phyloP scores from a whole-genome alignment of 1,284 basidiomycete species.

The Ganoderma sinense region DNA sequence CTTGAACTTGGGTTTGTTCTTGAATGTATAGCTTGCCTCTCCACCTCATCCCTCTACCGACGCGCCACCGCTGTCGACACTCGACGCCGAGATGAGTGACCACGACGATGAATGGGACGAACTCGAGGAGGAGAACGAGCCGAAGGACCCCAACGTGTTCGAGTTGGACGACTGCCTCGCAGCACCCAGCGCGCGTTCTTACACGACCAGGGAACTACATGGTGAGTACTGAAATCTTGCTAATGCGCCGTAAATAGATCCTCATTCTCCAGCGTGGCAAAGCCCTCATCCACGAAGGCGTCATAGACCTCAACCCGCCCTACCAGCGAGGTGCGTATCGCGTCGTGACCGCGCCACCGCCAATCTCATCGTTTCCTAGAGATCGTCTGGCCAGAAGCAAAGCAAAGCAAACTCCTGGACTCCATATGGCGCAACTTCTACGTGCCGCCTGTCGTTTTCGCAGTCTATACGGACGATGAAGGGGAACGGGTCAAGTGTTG shows the following conservation, averaged over 20 bases:
- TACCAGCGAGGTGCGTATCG: conserved; percentile 67
- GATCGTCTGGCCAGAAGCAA: conserved; percentile 74
- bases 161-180: conserved; percentile 53
- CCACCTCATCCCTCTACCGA: not conserved
- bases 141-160: conserved; percentile 51
- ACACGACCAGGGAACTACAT: conserved; percentile 59
- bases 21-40: conserved; percentile 2
- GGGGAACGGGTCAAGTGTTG: conserved; percentile 65
- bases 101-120: conserved; percentile 49
- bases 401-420: conserved; percentile 77
- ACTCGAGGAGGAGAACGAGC: conserved; percentile 51
- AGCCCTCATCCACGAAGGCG: conserved; percentile 70
- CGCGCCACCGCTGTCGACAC: not conserved
- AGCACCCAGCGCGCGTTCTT: conserved; percentile 44
- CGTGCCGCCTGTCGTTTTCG: conserved; percentile 78
- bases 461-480: conserved; percentile 59
- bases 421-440: conserved; percentile 80
- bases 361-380: conserved; percentile 47
- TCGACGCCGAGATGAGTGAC: conserved; percentile 7
- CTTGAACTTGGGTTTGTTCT: not conserved
- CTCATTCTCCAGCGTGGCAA: not conserved
- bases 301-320: conserved; percentile 68
- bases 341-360: not conserved
- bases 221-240: conserved; percentile 45
- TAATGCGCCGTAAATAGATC: not conserved